Evolutionary conservation across 306 rosid species (phyloP).

Genomic region (Mucuna pruriens): DNA sequence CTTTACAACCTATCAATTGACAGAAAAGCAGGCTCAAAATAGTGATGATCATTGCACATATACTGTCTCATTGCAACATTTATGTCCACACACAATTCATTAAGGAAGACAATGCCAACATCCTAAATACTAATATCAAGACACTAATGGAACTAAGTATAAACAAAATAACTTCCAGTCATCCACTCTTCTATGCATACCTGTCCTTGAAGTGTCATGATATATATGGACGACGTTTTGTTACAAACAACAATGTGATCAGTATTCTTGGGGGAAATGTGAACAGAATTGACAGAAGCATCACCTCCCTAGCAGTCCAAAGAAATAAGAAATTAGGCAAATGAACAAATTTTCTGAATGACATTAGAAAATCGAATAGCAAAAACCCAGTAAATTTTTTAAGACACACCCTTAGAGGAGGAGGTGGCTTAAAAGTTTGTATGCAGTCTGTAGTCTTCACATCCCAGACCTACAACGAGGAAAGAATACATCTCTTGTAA

Average conservation of each 20-base stretch:
- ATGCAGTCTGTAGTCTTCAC: slow-evolving; percentile 85
- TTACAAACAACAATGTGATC: slow-evolving; percentile 94
- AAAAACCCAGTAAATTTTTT: not conserved
- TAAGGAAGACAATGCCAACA: not conserved
- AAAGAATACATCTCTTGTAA: slow-evolving; percentile 6
- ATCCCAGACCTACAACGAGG: slow-evolving; percentile 85
- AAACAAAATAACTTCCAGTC: slow-evolving; percentile 14
- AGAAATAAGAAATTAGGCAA: slow-evolving; percentile 44
- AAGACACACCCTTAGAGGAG: slow-evolving; percentile 80
- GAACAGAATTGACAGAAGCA: slow-evolving; percentile 98
- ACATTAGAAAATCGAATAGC: slow-evolving; percentile 12
- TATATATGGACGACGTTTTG: slow-evolving; percentile 91
- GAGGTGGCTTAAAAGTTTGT: slow-evolving; percentile 97
- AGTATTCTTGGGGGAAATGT: slow-evolving; percentile 80
- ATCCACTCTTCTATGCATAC: slow-evolving; percentile 46
- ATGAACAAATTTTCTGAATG: slow-evolving; percentile 5
- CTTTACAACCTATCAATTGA: slow-evolving; percentile 79
- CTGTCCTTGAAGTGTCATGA: slow-evolving; percentile 99
- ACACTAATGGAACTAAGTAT: not conserved
- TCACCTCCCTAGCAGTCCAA: slow-evolving; percentile 82
- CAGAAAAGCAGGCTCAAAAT: slow-evolving; percentile 23
- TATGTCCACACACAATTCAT: slow-evolving; percentile 1
- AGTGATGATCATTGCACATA: not conserved
- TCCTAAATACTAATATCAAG: not conserved
- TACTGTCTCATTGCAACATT: slow-evolving; percentile 2